These are phyloP conservation scores for Emergomyces pasteurianus DNA, from an alignment of 2,329 filamentous ascomycete genomes.

Conservation along the genomic window DNA sequence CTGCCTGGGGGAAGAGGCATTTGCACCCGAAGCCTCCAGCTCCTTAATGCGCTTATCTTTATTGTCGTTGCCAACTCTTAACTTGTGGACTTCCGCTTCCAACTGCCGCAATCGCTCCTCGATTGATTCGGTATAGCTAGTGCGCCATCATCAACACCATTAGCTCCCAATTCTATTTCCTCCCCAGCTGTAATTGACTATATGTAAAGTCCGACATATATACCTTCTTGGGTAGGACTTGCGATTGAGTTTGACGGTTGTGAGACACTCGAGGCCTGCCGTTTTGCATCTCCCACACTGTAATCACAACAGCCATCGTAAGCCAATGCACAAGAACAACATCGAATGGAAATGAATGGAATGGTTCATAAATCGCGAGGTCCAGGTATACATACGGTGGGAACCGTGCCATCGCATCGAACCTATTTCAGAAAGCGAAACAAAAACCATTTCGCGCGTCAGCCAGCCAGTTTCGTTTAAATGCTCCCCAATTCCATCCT, in stretches of 20 bases:
- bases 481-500: background rate
- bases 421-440: constrained; percentile 1
- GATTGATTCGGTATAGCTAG: constrained; percentile 9
- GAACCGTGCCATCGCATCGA: constrained; percentile 8
- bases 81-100: constrained; percentile 8
- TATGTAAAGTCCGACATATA: background rate
- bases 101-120: constrained; percentile 8
- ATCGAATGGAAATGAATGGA: background rate
- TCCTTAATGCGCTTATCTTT: constrained; percentile 9
- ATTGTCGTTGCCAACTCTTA: constrained; percentile 4
- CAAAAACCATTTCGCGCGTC: background rate
- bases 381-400: constrained; percentile 3
- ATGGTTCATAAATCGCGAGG: background rate
- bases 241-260: constrained; percentile 8
- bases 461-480: background rate
- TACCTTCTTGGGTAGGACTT: constrained; percentile 9
- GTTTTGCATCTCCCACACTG: constrained; percentile 7
- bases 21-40: constrained; percentile 1
- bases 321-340: background rate
- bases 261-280: constrained; percentile 8
- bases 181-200: background rate
- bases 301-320: background rate
- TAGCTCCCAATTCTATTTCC: background rate
- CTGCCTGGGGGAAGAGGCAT: background rate
- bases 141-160: background rate